These are phyloP conservation scores for Cicer cuneatum DNA, from an alignment of 306 rosid genomes.

Conservation along the genomic window DNA sequence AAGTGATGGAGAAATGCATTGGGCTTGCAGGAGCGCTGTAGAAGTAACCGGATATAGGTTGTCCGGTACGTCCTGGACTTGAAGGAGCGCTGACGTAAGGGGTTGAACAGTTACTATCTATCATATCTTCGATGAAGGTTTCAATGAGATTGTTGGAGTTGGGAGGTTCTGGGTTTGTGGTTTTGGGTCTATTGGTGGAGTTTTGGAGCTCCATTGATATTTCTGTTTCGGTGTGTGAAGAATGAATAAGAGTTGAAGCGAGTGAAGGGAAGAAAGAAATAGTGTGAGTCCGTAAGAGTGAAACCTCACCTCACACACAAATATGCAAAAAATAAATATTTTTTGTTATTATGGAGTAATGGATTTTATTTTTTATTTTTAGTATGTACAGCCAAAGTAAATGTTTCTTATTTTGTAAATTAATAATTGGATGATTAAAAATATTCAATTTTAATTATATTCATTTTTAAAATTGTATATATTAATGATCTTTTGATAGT, in stretches of 20 bases:
- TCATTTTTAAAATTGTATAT: too few species aligned
- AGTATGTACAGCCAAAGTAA: too few species aligned
- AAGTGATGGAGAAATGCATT: slow-evolving; percentile 70
- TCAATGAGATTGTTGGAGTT: slow-evolving; percentile 45
- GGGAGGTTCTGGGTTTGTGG: slow-evolving; percentile 40
- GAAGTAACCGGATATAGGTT: slow-evolving; percentile 61
- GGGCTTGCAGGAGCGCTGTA: slow-evolving; percentile 99
- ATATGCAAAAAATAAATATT: too few species aligned
- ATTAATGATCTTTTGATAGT: too few species aligned
- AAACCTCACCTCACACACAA: too few species aligned
- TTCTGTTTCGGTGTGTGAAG: neutral
- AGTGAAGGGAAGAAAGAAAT: neutral
- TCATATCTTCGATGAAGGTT: slow-evolving; percentile 55
- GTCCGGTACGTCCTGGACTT: slow-evolving; percentile 74
- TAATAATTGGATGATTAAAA: too few species aligned
- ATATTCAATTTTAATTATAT: too few species aligned
- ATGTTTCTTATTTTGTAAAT: too few species aligned
- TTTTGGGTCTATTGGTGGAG: slow-evolving; percentile 36
- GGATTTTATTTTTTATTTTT: too few species aligned
- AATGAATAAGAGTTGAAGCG: too few species aligned
- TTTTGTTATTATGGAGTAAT: too few species aligned
- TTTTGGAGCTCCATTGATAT: slow-evolving; percentile 58
- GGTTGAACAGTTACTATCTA: slow-evolving; percentile 86
- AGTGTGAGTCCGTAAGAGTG: neutral
- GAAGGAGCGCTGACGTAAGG: slow-evolving; percentile 97